Evolutionary conservation across 192 early-diverging fungal species (phyloP).

Genomic region (Mortierella hygrophila): DNA sequence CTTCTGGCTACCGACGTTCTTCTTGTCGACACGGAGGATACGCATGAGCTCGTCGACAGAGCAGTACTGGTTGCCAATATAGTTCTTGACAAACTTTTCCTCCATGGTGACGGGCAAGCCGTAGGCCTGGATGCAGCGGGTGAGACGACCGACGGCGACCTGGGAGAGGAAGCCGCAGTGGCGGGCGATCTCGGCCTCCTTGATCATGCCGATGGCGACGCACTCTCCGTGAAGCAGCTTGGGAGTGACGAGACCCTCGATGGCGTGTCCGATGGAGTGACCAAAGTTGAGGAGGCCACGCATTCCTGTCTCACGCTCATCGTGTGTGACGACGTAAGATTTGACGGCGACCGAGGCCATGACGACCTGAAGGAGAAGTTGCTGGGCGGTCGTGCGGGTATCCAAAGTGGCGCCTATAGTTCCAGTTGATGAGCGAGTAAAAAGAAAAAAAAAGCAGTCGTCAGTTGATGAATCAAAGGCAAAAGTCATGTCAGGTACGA

Average conservation of each 20-base stretch:
- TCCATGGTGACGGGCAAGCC: constrained; percentile 87
- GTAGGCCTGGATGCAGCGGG: constrained; percentile 87
- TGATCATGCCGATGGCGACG: constrained; percentile 93
- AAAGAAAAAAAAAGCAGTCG: constrained; percentile 6
- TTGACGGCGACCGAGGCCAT: constrained; percentile 92
- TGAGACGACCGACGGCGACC: constrained; percentile 87
- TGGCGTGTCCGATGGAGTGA: constrained; percentile 96
- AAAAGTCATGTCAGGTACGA: neutral
- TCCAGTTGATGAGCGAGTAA: neutral
- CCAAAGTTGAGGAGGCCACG: constrained; percentile 98
- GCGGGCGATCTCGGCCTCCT: constrained; percentile 94
- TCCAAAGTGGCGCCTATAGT: constrained; percentile 64
- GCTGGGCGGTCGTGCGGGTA: constrained; percentile 73
- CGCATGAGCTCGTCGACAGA: constrained; percentile 89
- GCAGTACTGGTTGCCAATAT: constrained; percentile 73
- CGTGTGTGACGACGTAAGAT: constrained; percentile 93
- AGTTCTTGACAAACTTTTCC: constrained; percentile 78
- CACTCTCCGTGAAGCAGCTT: constrained; percentile 97
- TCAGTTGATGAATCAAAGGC: neutral
- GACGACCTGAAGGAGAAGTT: constrained; percentile 85
- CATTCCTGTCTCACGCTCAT: constrained; percentile 95
- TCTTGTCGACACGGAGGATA: constrained; percentile 96
- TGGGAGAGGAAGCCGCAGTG: constrained; percentile 88
- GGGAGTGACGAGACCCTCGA: constrained; percentile 92
- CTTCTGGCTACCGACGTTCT: constrained; percentile 93